Percentiles rank a stretch among this genome's conserved stretches.
Evolutionary conservation across 257 asterid species (phyloP).

Genomic region (Rhazya stricta): DNA sequence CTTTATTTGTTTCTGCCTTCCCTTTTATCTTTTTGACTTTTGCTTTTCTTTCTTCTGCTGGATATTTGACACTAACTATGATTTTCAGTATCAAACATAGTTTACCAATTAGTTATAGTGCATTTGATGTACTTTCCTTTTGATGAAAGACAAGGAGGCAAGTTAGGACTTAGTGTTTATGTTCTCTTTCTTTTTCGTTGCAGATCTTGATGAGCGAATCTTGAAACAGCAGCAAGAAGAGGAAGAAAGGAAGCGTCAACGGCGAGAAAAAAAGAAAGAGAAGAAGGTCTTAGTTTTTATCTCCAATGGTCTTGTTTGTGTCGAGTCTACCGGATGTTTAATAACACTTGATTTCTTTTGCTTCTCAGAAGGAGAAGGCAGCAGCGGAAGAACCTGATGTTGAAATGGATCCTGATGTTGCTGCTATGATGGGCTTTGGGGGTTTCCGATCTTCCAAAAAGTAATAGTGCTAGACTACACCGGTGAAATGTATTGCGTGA

Average conservation of each 20-base stretch:
- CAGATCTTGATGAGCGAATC: conserved; percentile 87
- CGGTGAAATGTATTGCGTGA: not conserved
- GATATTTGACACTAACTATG: not conserved
- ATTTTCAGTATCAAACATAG: not conserved
- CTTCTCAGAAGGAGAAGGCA: conserved; percentile 68
- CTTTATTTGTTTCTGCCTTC: not conserved
- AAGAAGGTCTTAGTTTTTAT: conserved; percentile 53
- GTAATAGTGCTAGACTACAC: conserved; percentile 25
- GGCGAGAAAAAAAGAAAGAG: conserved; percentile 95
- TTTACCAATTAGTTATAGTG: not conserved
- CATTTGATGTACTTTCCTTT: not conserved
- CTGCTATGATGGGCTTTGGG: conserved; percentile 98
- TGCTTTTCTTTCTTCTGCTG: conserved; percentile 5
- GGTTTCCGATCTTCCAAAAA: conserved; percentile 84
- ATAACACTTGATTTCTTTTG: conserved; percentile 5
- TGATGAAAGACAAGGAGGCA: not conserved
- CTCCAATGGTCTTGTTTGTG: not conserved
- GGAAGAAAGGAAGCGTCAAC: conserved; percentile 89
- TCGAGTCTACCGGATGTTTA: not conserved
- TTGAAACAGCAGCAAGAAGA: conserved; percentile 94
- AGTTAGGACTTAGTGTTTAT: conserved; percentile 4
- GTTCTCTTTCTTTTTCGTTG: conserved; percentile 6
- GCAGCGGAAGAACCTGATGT: conserved; percentile 86
- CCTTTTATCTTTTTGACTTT: not conserved
- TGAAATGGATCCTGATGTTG: conserved; percentile 88